Percentiles rank a stretch among this genome's conserved stretches.
Conservation (phyloP, 1,284 basidiomycete species). For the Schizophyllum commune region DNA sequence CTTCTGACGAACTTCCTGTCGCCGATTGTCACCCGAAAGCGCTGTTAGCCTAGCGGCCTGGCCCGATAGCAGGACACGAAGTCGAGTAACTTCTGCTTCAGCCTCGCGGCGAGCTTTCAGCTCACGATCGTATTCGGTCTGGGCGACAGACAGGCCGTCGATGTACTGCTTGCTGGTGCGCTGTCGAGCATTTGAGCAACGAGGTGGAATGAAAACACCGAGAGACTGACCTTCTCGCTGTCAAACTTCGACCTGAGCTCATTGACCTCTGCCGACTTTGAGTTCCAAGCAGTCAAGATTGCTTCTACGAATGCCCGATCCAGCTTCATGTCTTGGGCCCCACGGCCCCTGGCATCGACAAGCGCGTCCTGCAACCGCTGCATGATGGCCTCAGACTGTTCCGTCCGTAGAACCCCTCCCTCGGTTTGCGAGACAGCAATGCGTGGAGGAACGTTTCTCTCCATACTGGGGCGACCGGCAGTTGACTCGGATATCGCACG, state of each 20-base stretch:
- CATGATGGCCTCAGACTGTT: conserved; percentile 40
- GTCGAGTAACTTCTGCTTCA: conserved; percentile 82
- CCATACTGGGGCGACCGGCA: neutral
- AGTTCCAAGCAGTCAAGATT: conserved; percentile 64
- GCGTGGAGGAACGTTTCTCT: conserved; percentile 12
- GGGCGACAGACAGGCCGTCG: conserved; percentile 86
- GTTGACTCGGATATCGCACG: conserved; percentile 11
- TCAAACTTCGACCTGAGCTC: conserved; percentile 76
- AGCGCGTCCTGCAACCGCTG: conserved; percentile 54
- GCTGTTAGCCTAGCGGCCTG: conserved; percentile 84
- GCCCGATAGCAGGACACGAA: conserved; percentile 81
- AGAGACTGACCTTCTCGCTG: conserved; percentile 70
- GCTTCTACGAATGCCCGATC: conserved; percentile 72
- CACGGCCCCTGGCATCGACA: conserved; percentile 54
- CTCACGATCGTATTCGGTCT: conserved; percentile 90
- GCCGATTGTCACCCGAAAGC: conserved; percentile 70
- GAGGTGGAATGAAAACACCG: neutral
- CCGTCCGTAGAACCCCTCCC: conserved; percentile 23
- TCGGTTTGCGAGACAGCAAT: conserved; percentile 42
- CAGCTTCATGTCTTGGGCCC: conserved; percentile 59
- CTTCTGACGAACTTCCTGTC: conserved; percentile 74
- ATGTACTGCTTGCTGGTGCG: conserved; percentile 86
- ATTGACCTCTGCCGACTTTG: conserved; percentile 53
- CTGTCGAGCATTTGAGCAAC: conserved; percentile 29
- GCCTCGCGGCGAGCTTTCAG: conserved; percentile 81